Conservation (phyloP, 164 flowering plant species). For the Chimonanthus praecox region DNA sequence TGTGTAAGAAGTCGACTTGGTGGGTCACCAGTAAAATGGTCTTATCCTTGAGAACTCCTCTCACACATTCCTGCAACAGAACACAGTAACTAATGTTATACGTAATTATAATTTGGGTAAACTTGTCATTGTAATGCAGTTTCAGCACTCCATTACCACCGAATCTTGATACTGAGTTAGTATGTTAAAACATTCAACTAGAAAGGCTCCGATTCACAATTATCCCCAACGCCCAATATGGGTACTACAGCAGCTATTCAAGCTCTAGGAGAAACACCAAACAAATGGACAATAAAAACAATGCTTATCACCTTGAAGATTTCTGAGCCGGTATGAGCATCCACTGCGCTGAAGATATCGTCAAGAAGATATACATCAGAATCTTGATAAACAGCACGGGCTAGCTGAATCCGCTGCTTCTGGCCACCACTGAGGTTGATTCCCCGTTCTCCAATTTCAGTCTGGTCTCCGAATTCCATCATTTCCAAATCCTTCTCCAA, state of each 20-base stretch:
- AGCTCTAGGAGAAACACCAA: too few species aligned
- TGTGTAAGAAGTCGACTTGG: constrained; percentile 93
- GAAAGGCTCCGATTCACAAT: too few species aligned
- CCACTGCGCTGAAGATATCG: constrained; percentile 96
- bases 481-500: constrained; percentile 86
- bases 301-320: constrained; percentile 74
- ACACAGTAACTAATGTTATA: neutral
- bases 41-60: constrained; percentile 72
- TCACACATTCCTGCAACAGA: constrained; percentile 77
- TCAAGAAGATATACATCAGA: constrained; percentile 89
- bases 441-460: constrained; percentile 99
- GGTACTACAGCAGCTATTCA: too few species aligned
- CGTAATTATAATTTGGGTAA: too few species aligned
- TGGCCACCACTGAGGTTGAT: constrained; percentile 99
- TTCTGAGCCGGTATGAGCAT: constrained; percentile 96
- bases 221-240: too few species aligned
- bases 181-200: too few species aligned
- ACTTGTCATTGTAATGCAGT: too few species aligned
- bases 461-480: constrained; percentile 97
- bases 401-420: constrained; percentile 96
- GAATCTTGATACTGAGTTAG: too few species aligned
- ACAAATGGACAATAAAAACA: neutral
- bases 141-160: too few species aligned
- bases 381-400: constrained; percentile 95
- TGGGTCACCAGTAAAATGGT: constrained; percentile 92